Base-by-base conservation (phyloP, 768 basidiomycete species). In the Tricholoma saponaceum region DNA sequence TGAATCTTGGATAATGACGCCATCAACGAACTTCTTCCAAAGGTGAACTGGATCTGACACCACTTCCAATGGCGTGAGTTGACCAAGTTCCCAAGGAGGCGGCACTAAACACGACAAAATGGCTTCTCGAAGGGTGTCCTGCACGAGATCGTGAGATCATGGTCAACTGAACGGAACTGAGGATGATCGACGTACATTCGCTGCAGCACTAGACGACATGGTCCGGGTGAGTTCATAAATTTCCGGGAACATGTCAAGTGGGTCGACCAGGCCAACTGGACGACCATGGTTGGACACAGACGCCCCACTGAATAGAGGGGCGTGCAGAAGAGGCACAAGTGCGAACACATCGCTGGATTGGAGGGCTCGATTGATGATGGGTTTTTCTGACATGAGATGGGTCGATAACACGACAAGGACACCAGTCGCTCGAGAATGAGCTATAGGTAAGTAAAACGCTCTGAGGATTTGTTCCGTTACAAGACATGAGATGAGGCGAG, bases 171-270 rank as follows among this genome's bases (percentile, higher is more conserved):
- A 46, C 28, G 13, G 14, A 37, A 22, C 16, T 49, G n/a, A 30
- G n/a, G 26, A 28, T 30, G 25, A 18, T 20, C 49, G 47, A 53
- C 51, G 32, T 56, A 62, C 65, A 18, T 61, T 46, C 12, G 56
- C 61, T 52, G 52, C 49, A 28, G 47, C 52, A 7, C 47, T 51
- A 25, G 59, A 52, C 26, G 59, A 52, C 26, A 26, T 12, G 18
- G 53, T 52, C 52, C 68, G 56, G n/a, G 61, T 59, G 16, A 75
- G 59, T 39, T 78, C 72, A 57, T 74, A 80, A 25, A 79, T 64
- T 30, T 69, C 70, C 1, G 80, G 78, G 16, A 76, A 54, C 81
- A 84, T 83, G 63, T 84, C 83, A n/a, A 83, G 68, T 4, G 83
- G 83, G 62, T 84, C 82, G 9, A 83, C 67, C 18, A 83, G 74